Evolutionary conservation across 2,329 filamentous ascomycete species (phyloP).

Genomic region (Fusarium concolor): DNA sequence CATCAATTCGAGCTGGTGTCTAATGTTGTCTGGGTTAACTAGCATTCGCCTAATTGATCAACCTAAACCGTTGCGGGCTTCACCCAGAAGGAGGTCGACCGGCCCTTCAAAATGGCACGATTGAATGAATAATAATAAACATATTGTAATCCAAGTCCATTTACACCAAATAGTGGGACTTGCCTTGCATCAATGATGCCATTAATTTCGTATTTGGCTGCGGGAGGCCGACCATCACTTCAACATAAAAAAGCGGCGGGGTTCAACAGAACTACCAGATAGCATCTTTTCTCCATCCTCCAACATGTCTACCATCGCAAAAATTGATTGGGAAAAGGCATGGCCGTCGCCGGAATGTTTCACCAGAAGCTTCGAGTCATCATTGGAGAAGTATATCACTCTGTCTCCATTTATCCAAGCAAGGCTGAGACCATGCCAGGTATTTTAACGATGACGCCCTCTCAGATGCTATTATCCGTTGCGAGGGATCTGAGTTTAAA

Average conservation of each 20-base stretch:
- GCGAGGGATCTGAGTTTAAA: neutral
- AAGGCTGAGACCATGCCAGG: neutral
- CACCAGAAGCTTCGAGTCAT: neutral
- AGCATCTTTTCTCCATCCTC: neutral
- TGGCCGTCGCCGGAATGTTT: no score
- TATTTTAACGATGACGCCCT: neutral
- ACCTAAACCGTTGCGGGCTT: no score
- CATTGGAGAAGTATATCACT: neutral
- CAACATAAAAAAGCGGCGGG: neutral
- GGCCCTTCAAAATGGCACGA: no score
- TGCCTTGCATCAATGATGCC: neutral
- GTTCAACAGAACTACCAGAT: neutral
- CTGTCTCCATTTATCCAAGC: accelerated
- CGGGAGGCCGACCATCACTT: neutral
- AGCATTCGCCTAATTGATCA: no score
- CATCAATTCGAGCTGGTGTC: neutral
- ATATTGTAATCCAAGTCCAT: neutral
- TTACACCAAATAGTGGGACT: neutral
- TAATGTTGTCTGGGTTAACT: no score
- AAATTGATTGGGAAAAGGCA: neutral
- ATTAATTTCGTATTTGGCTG: neutral
- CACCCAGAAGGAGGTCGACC: no score
- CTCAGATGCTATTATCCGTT: conserved; percentile 2
- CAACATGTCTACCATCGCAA: neutral
- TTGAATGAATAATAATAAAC: no score